Base-by-base conservation (phyloP, 768 basidiomycete genomes). In the Kwoniella dendrophila region DNA sequence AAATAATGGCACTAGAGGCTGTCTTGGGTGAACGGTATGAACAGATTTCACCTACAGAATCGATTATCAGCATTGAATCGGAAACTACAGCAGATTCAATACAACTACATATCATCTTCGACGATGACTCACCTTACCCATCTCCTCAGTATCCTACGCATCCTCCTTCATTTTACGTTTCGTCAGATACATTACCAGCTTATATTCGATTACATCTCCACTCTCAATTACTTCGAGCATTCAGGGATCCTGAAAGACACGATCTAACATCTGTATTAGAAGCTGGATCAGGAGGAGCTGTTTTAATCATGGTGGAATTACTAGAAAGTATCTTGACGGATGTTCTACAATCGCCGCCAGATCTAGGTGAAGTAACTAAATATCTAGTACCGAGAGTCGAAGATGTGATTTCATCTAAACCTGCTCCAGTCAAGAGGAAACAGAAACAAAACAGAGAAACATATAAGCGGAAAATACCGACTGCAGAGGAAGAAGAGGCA, bases 141-240 rank as follows among this genome's bases (percentile, higher is more conserved):
- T 84, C 78, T 70, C 83, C 69, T 61, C 83, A 66, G 7, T 67
- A 79, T 71, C 76, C 79, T 1, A 65, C 69, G 8, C 81, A 73
- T 22, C 84, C 86, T 58, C 84, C 87, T 0, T 85, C 90, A 0
- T 85, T 93, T 79, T 95, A 88, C 74, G 74, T 95, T 55, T 84
- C 87, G 0, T 91, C 90, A 0, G 72, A 80, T 0, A 83, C 85
- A 0, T 81, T 88, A 3, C 85, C 93, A 0, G 84, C 90, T 1
- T 95, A 95, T 76, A 81, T 94, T 57, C 86, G 90, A 22, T 84
- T 95, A 3, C 87, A 94, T 72, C 83, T 96, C n/a, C 83, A 90
- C 33, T 84, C 86, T 3, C 81, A 81, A 26, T 80, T 92, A 20
- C 81, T 92, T n/a, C 55, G 75, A 4, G 84, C 83, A 10, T 83